phyloP scores from a whole-genome alignment of 495 filamentous ascomycete species.

The Collariella sp. region DNA sequence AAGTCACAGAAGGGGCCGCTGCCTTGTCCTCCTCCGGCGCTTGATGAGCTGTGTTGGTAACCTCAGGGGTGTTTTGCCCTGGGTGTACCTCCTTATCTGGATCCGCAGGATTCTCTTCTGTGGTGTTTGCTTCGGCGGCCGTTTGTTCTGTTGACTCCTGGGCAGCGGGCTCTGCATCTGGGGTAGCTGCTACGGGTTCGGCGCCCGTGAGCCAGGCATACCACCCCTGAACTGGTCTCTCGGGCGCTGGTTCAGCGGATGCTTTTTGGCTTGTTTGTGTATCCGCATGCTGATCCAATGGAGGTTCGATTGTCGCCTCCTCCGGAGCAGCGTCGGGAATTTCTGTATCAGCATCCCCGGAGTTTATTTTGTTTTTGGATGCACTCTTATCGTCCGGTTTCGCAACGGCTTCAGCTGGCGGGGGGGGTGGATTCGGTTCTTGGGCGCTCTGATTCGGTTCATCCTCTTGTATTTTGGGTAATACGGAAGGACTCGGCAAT shows the following conservation, averaged over 20 bases:
- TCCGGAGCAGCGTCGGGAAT: slow-evolving; percentile 4
- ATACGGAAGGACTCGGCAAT: slow-evolving; percentile 18
- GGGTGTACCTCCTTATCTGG: slow-evolving; percentile 12
- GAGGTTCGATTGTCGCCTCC: not conserved
- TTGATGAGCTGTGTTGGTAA: slow-evolving; percentile 17
- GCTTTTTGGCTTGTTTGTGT: slow-evolving; percentile 1
- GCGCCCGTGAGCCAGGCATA: slow-evolving; percentile 44
- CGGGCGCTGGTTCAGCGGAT: slow-evolving; percentile 23
- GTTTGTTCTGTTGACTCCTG: slow-evolving; percentile 7
- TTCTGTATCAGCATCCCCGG: slow-evolving; percentile 4
- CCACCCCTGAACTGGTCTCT: slow-evolving; percentile 43
- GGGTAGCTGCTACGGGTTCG: slow-evolving; percentile 19
- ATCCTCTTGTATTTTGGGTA: slow-evolving; percentile 19
- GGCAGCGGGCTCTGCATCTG: slow-evolving; percentile 15
- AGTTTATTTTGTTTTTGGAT: not conserved
- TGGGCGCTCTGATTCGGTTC: not conserved
- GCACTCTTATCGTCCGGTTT: not conserved
- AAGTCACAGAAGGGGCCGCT: slow-evolving; percentile 25
- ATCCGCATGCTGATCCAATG: slow-evolving; percentile 2
- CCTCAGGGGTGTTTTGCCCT: slow-evolving; percentile 17
- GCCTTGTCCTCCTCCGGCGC: slow-evolving; percentile 6
- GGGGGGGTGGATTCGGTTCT: not conserved
- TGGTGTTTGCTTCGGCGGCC: not conserved
- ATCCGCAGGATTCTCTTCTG: slow-evolving; percentile 8
- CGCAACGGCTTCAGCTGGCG: not conserved